Evolutionary conservation across 148 eudicot genomes (phyloP), one percentile per base, ranked within the genome.

Genomic region (Rhododendron griersonianum): DNA sequence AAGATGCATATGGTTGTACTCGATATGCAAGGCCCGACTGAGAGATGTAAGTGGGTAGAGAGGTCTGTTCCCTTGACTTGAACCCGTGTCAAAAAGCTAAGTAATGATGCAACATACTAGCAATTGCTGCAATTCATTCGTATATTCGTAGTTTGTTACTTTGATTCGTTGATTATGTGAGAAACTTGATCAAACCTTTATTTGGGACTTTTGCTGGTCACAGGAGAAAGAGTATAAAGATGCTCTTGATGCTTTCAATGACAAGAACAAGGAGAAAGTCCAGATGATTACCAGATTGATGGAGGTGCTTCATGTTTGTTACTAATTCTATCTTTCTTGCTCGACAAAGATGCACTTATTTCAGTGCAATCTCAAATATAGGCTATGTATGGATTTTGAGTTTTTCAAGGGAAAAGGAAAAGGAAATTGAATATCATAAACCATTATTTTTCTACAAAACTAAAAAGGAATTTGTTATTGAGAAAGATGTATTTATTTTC

Each of bases 211-310:
- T 86, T 45, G 61, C 48, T 84, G 55, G 39, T 51, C 50, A 55
- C 92, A 96, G 98, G 98, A 96, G 87, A 91, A 86, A 51, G 98
- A 96, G 80, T 96, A 94, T 92, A 96, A 92, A 87, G 98, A 96
- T 47, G 98, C 94, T 37, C 92, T 94, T 30, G 98, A 94, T 67
- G 93, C 95, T 47, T 94, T 96, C 91, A 96, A 92, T 79, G 98
- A 94, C 19, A 96, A 93, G 93, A 94, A 96, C 98, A 96, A 94
- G 87, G 98, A 96, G 51, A 96, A 96, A 92, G 96, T 90, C 23
- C 96, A 93, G 86, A 93, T 96, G 15, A 91, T 96, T 23, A 93
- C 95, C 88, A 93, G 92, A 93, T 89, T 96, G 80, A 96, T 96
- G 87, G 99, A 95, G 99, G 99, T 96, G 87, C 87, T 71, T 55